Conservation (phyloP, 495 filamentous ascomycete genomes). For the Xylaria acuta region DNA sequence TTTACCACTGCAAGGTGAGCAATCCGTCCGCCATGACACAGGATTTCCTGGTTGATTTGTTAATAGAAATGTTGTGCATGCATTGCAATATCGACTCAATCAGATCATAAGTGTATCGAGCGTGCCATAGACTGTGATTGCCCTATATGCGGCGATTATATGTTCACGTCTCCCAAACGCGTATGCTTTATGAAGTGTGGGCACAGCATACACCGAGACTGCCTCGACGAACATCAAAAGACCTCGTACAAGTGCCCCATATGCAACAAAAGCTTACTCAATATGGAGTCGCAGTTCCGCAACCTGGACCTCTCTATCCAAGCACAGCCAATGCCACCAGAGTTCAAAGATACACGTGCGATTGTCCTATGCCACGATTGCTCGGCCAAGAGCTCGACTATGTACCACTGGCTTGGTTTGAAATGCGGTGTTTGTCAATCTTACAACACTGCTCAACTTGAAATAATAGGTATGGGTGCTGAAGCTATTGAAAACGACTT, state of each 20-base stretch:
- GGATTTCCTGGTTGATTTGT: background rate
- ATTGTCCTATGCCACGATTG: slow-evolving; percentile 95
- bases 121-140: slow-evolving; percentile 94
- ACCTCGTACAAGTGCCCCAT: slow-evolving; percentile 92
- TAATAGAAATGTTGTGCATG: slow-evolving; percentile 85
- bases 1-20: slow-evolving; percentile 93
- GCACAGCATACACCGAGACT: slow-evolving; percentile 90
- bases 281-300: slow-evolving; percentile 96
- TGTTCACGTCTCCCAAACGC: slow-evolving; percentile 89
- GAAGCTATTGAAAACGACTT: slow-evolving; percentile 43
- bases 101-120: slow-evolving; percentile 89
- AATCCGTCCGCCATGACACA: background rate
- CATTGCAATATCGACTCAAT: slow-evolving; percentile 79
- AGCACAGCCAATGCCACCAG: slow-evolving; percentile 86
- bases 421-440: slow-evolving; percentile 86
- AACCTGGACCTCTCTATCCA: slow-evolving; percentile 86
- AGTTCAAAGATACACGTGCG: slow-evolving; percentile 80
- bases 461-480: slow-evolving; percentile 51
- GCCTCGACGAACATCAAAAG: slow-evolving; percentile 83
- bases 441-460: slow-evolving; percentile 81
- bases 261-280: slow-evolving; percentile 89
- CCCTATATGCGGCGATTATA: slow-evolving; percentile 96
- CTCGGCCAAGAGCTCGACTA: slow-evolving; percentile 78
- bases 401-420: slow-evolving; percentile 93
- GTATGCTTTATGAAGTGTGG: slow-evolving; percentile 97